These are phyloP conservation scores for Ogataea naganishii DNA, from an alignment of 805 yeast genomes.

Conservation along the genomic window DNA sequence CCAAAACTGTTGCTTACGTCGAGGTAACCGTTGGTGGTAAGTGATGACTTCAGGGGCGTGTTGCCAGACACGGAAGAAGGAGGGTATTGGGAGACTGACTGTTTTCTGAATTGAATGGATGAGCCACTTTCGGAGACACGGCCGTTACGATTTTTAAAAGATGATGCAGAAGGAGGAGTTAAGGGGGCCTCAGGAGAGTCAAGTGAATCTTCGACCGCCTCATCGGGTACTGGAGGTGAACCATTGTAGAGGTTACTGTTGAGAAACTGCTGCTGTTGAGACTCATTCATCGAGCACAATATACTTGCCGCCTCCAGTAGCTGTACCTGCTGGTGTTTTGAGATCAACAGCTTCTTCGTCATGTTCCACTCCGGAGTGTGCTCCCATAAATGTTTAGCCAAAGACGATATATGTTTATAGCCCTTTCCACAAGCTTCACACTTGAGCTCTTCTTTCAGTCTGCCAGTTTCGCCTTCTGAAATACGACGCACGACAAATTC, in stretches of 20 bases:
- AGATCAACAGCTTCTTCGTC: constrained; percentile 69
- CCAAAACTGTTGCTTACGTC: constrained; percentile 14
- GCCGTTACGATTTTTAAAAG: constrained; percentile 2
- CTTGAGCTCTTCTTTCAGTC: constrained; percentile 73
- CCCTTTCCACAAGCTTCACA: constrained; percentile 93
- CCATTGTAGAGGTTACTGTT: constrained; percentile 4
- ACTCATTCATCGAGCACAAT: constrained; percentile 63
- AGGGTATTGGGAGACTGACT: constrained; percentile 37
- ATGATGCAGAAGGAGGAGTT: constrained; percentile 6
- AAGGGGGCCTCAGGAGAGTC: constrained; percentile 8
- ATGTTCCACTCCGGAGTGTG: constrained; percentile 93
- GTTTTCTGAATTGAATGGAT: constrained; percentile 23
- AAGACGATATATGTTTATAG: constrained; percentile 79
- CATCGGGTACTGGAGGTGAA: constrained; percentile 12
- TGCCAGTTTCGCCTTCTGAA: constrained; percentile 79
- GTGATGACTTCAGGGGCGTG: constrained; percentile 8
- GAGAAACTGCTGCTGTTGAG: constrained; percentile 1
- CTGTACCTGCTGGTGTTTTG: constrained; percentile 87
- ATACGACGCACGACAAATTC: constrained; percentile 78
- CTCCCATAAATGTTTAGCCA: constrained; percentile 88
- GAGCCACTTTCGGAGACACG: constrained; percentile 2
- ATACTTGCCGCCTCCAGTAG: constrained; percentile 71
- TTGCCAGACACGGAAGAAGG: constrained; percentile 22
- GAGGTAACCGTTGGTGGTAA: constrained; percentile 24
- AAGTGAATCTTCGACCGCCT: constrained; percentile 6